Base-by-base conservation (phyloP, 2,329 filamentous ascomycete species). In the Colletotrichum sp. region DNA sequence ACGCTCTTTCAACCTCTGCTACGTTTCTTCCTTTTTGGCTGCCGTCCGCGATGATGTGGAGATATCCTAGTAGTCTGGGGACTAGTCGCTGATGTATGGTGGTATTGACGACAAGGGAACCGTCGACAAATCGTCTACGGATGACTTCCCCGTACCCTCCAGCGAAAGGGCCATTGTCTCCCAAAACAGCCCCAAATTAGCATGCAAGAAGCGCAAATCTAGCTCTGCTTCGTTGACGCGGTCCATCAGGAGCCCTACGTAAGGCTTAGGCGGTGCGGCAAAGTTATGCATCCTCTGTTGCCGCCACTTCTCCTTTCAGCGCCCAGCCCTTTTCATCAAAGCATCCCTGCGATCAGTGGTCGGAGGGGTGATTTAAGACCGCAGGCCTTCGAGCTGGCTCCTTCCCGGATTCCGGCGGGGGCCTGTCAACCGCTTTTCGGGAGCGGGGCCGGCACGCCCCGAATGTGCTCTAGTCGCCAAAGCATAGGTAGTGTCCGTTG, bases 41-140 rank as follows among this genome's bases (percentile, higher is more conserved):
- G 4, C 28, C 16, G 26, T n/a, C 12, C 16, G 4, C 6, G 56
- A n/a, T 10, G 56, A 59, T 24, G 5, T 12, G 30, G 56, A 32
- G 2, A 7, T 0, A 7, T 13, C 10, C n/a, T 21, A 52, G 10
- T 2, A 52, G n/a, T 7, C 43, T 21, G 2, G n/a, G 18, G n/a
- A 43, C 4, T n/a, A 21, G n/a, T 52, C 43, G 43, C n/a, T 3
- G 43, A 52, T 52, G 21, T 13, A 21, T 52, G n/a, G n/a, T 48
- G 43, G 4, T 7, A 21, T 52, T 21, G 16, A 18, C 43, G 43
- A 52, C 3, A 52, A 21, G 43, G n/a, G 6, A 52, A 21, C 43
- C 43, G 3, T 52, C n/a, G 10, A 18, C n/a, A 21, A 52, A 21
- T 52, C 0, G n/a, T 48, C 43, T 21, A 6, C 12, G 12, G 10